Evolutionary conservation across 2,329 filamentous ascomycete species (phyloP), one percentile per base, ranked within the genome.

Genomic region (Exophiala alcalophila): DNA sequence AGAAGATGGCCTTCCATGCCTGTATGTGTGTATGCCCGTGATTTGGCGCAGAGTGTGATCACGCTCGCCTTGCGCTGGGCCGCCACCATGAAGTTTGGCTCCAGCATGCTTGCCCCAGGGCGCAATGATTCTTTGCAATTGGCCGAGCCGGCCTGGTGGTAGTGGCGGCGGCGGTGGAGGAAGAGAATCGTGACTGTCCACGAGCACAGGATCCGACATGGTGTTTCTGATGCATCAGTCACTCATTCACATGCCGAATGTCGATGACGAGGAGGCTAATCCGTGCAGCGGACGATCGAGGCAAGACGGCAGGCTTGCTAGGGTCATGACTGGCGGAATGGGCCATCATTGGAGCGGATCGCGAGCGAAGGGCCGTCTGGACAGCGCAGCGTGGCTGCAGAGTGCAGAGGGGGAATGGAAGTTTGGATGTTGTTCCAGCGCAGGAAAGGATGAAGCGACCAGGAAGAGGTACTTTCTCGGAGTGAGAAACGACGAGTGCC

Each of bases 91-190:
- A 10, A 39, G 43, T 24, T 49, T 49, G 20, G 49, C 23, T 26
- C 49, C 49, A 52, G 34, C 47, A 20, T 50, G 44, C 20, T 40
- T 44, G 19, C 48, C 48, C 48, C 48, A 52, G 7, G 55, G 54
- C 6, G 48, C 54, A n/a, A 58, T 54, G 36, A 58, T 49, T 41
- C 53, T 46, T 35, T 57, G 52, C 36, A 58, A 47, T 47, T 38
- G 55, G 41, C 40, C 47, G 9, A 53, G 41, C 12, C 53, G 50
- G 29, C 14, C 60, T 53, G 41, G 57, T 59, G 54, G 55, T 40
- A 47, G 46, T 9, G 43, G 58, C 50, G 52, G 55, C 46, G 40
- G 62, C 60, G 14, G 65, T 62, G 21, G 61, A 47, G 55, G 55
- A 23, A 40, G 44, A 35, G 40, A 37, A 42, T 29, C 32, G 23